These are phyloP conservation scores for Phytophthora capsici DNA, from an alignment of 352 stramenopile genomes.

Conservation along the genomic window DNA sequence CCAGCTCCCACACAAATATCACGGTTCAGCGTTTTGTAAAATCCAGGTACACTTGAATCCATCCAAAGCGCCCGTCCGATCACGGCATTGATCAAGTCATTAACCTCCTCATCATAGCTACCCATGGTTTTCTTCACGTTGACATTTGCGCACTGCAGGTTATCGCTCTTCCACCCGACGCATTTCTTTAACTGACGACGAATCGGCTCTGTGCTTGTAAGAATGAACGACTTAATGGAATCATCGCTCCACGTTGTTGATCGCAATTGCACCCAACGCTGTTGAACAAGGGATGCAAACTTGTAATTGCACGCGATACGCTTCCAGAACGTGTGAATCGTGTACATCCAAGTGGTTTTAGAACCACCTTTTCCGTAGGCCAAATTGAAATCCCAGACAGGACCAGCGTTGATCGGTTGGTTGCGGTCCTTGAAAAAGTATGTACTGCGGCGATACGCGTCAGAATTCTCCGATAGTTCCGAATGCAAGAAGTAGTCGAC, in stretches of 20 bases:
- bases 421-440: constrained; percentile 80
- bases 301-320: constrained; percentile 76
- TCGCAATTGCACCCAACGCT: constrained; percentile 61
- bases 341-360: constrained; percentile 63
- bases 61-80: constrained; percentile 61
- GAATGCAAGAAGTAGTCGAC: constrained; percentile 78
- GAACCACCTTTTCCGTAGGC: constrained; percentile 53
- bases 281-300: constrained; percentile 60
- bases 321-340: constrained; percentile 62
- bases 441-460: constrained; percentile 65
- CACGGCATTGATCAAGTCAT: constrained; percentile 38
- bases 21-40: constrained; percentile 48
- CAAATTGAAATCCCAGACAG: constrained; percentile 78
- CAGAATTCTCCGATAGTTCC: constrained; percentile 66
- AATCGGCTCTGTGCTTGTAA: constrained; percentile 45
- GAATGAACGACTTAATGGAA: constrained; percentile 53
- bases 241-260: constrained; percentile 58
- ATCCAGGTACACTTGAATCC: constrained; percentile 42
- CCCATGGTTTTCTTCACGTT: constrained; percentile 31
- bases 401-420: constrained; percentile 69
- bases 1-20: constrained; percentile 45
- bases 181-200: constrained; percentile 56
- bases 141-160: constrained; percentile 68
- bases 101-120: constrained; percentile 50
- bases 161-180: constrained; percentile 48